Evolutionary conservation across 2,329 filamentous ascomycete genomes (phyloP).

Genomic region (Pseudocercospora ulei): DNA sequence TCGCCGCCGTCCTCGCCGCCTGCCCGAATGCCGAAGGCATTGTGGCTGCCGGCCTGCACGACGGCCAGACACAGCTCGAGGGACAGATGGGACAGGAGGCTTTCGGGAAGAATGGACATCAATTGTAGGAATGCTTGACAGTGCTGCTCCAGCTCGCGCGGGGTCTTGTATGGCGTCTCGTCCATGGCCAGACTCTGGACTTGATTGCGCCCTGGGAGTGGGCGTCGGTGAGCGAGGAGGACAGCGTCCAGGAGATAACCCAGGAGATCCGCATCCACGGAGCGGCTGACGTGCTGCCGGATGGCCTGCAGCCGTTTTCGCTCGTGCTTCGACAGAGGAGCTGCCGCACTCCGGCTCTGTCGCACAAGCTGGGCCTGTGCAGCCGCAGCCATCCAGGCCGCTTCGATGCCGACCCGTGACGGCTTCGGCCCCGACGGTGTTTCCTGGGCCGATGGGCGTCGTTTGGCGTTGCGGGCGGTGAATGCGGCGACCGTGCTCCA

Average conservation of each 20-base stretch:
- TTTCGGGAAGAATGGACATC: constrained; percentile 35
- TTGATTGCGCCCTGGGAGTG: constrained; percentile 29
- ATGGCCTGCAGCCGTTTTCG: constrained; percentile 14
- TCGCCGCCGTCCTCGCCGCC: constrained; percentile 37
- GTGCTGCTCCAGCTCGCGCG: constrained; percentile 36
- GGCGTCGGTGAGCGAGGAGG: constrained; percentile 31
- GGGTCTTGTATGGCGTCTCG: constrained; percentile 37
- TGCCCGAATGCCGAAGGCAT: constrained; percentile 41
- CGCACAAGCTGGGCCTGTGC: constrained; percentile 15
- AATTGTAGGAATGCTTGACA: constrained; percentile 40
- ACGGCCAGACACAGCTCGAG: constrained; percentile 33
- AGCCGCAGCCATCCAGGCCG: constrained; percentile 22
- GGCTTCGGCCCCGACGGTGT: constrained; percentile 15
- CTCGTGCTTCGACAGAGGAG: constrained; percentile 14
- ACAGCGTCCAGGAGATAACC: constrained; percentile 38
- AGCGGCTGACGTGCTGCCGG: constrained; percentile 12
- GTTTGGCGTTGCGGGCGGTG: constrained; percentile 16
- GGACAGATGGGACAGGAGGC: constrained; percentile 33
- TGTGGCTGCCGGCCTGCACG: constrained; percentile 39
- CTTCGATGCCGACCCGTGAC: constrained; percentile 18
- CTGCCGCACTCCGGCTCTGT: not conserved
- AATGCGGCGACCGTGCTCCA: constrained; percentile 28
- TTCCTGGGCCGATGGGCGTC: constrained; percentile 11
- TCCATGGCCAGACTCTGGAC: constrained; percentile 38
- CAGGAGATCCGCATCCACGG: constrained; percentile 35